A percentile compares a stretch with the other conserved stretches of the same genome.
Conservation (phyloP, 768 basidiomycete genomes). For the Leccinum arenicola region DNA sequence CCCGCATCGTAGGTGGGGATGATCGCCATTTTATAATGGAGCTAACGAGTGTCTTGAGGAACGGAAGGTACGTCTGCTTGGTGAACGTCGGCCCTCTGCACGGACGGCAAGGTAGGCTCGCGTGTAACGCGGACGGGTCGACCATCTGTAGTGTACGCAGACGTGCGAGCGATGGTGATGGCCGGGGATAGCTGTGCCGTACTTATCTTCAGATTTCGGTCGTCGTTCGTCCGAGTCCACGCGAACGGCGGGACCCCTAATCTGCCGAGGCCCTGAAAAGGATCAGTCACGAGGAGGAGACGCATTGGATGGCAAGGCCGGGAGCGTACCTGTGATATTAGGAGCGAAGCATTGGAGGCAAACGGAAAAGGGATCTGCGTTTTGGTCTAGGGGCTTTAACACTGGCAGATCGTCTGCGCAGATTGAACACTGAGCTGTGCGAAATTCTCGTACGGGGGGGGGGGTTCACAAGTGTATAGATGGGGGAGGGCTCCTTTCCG, state of each 20-base stretch:
- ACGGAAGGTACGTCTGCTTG: constrained; percentile 76
- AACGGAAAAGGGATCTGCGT: too few relatives aligned
- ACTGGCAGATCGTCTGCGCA: too few relatives aligned
- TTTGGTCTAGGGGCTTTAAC: too few relatives aligned
- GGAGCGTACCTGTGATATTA: constrained; percentile 48
- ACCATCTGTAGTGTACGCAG: constrained; percentile 25
- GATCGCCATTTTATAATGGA: constrained; percentile 79
- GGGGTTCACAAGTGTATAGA: too few relatives aligned
- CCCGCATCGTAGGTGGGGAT: constrained; percentile 36
- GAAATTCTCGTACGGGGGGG: too few relatives aligned
- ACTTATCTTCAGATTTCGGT: constrained; percentile 39
- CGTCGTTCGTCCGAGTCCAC: not conserved
- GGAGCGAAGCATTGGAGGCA: too few relatives aligned
- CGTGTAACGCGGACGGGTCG: constrained; percentile 40
- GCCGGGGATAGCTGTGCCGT: constrained; percentile 55
- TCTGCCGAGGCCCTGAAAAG: constrained; percentile 70
- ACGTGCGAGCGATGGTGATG: constrained; percentile 35
- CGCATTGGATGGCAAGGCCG: not conserved
- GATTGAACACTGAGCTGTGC: too few relatives aligned
- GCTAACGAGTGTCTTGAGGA: constrained; percentile 77
- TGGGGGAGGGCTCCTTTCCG: too few relatives aligned
- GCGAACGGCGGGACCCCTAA: constrained; percentile 56
- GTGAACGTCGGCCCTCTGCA: constrained; percentile 57
- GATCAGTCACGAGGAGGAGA: not conserved
- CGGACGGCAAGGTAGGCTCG: constrained; percentile 38